Evolutionary conservation across 805 yeast species (phyloP).

Genomic region (Ogataea minuta): DNA sequence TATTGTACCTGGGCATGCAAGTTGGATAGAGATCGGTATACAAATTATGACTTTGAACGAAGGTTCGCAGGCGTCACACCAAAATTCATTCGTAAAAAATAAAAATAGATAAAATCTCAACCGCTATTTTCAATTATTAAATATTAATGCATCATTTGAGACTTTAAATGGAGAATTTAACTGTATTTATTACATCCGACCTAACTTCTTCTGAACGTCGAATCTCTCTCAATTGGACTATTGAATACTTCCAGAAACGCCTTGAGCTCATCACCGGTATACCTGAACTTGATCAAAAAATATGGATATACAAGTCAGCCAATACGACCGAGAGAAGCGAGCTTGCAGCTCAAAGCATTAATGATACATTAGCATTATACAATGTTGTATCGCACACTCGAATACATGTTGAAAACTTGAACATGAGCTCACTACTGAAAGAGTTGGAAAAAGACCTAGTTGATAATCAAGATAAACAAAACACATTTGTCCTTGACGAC

Average conservation of each 20-base stretch:
- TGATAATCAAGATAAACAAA: conserved; percentile 22
- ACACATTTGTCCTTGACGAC: conserved; percentile 49
- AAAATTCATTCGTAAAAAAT: no score
- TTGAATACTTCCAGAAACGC: conserved; percentile 49
- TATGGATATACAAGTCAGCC: conserved; percentile 44
- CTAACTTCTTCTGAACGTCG: conserved; percentile 70
- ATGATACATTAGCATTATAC: conserved; percentile 27
- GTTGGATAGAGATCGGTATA: conserved; percentile 18
- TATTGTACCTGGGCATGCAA: conserved; percentile 28
- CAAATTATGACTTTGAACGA: no score
- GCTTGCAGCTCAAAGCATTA: conserved; percentile 18
- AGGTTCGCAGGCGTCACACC: no score
- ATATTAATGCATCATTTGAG: neutral
- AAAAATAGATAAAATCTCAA: conserved; percentile 44
- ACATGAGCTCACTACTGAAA: conserved; percentile 49
- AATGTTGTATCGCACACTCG: conserved; percentile 41
- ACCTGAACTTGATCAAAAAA: conserved; percentile 52
- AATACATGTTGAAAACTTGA: conserved; percentile 56
- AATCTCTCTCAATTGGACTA: conserved; percentile 59
- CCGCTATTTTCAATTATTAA: neutral
- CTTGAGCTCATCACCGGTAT: conserved; percentile 76
- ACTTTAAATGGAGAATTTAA: conserved; percentile 8
- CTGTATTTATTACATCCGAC: conserved; percentile 57
- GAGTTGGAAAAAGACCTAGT: conserved; percentile 25
- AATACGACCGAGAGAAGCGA: conserved; percentile 37